phyloP scores from a whole-genome alignment of 2,329 filamentous ascomycete genomes.

The Thelonectria rubi region DNA sequence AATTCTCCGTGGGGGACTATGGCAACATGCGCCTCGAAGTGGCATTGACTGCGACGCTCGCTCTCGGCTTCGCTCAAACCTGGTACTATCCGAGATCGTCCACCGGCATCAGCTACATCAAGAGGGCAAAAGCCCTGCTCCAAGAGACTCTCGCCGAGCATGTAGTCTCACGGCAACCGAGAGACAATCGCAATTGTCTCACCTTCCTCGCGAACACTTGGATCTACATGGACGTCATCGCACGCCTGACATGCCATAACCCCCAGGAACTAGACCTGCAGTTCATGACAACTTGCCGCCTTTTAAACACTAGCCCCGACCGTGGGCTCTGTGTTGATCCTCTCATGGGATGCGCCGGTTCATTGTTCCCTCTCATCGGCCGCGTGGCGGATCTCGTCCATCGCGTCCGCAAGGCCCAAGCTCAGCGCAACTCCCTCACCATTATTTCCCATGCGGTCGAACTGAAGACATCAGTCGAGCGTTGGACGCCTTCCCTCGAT shows the following conservation, averaged over 20 bases:
- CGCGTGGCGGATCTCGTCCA: slow-evolving; percentile 27
- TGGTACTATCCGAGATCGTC: slow-evolving; percentile 30
- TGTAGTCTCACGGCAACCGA: neutral
- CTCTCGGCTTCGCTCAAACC: slow-evolving; percentile 26
- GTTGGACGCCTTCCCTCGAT: slow-evolving; percentile 14
- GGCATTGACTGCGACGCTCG: slow-evolving; percentile 16
- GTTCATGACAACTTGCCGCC: slow-evolving; percentile 13
- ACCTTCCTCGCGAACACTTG: slow-evolving; percentile 28
- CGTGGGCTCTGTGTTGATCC: slow-evolving; percentile 18
- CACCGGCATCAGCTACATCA: slow-evolving; percentile 21
- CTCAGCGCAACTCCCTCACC: slow-evolving; percentile 13
- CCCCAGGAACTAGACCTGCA: slow-evolving; percentile 15
- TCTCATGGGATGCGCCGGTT: slow-evolving; percentile 26
- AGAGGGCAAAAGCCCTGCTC: slow-evolving; percentile 15
- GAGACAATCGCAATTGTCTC: slow-evolving; percentile 1
- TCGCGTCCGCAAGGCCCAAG: slow-evolving; percentile 13
- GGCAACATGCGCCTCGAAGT: slow-evolving; percentile 20
- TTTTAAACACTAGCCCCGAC: neutral
- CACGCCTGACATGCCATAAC: slow-evolving; percentile 22
- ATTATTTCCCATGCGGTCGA: slow-evolving; percentile 23
- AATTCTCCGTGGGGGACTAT: slow-evolving; percentile 6
- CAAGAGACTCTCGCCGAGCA: slow-evolving; percentile 15
- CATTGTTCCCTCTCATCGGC: slow-evolving; percentile 26
- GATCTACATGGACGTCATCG: slow-evolving; percentile 31
- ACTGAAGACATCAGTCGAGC: slow-evolving; percentile 15